Evolutionary conservation across 768 basidiomycete genomes (phyloP).

Genomic region (Phaeolepiota aurea): DNA sequence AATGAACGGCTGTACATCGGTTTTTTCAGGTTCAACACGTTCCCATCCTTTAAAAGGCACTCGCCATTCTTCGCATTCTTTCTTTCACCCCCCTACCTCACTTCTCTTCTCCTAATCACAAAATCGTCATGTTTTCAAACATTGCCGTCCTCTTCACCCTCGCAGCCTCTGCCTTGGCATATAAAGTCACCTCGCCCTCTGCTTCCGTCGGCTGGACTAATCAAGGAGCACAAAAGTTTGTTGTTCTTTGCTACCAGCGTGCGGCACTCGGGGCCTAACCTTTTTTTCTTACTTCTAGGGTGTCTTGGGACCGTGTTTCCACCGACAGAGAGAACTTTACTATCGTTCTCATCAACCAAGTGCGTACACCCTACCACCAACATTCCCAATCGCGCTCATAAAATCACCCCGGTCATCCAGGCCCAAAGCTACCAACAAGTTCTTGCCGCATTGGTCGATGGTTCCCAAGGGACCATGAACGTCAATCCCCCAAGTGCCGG

Average conservation of each 20-base stretch:
- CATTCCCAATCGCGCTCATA: not conserved
- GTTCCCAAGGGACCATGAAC: slow-evolving; percentile 24
- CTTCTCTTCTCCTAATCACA: slow-evolving; percentile 9
- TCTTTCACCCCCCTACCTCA: slow-evolving; percentile 9
- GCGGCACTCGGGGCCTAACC: not conserved
- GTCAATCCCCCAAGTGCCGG: slow-evolving; percentile 53
- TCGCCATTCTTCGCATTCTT: slow-evolving; percentile 7
- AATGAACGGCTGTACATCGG: too few relatives aligned
- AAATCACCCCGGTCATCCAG: not conserved
- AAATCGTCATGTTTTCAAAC: slow-evolving; percentile 32
- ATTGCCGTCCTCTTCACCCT: slow-evolving; percentile 36
- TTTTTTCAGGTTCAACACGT: too few relatives aligned
- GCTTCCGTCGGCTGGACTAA: slow-evolving; percentile 45
- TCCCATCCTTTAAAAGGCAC: slow-evolving; percentile 10
- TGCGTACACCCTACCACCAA: slow-evolving; percentile 10
- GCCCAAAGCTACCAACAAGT: slow-evolving; percentile 30
- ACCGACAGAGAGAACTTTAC: slow-evolving; percentile 69
- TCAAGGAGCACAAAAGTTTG: slow-evolving; percentile 39
- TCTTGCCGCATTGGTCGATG: slow-evolving; percentile 48
- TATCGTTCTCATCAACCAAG: slow-evolving; percentile 57
- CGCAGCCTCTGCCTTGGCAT: slow-evolving; percentile 53
- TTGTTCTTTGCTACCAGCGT: slow-evolving; percentile 3
- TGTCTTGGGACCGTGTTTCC: slow-evolving; percentile 56
- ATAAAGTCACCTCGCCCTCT: slow-evolving; percentile 48
- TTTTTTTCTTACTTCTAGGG: slow-evolving; percentile 15